Evolutionary conservation across 805 yeast species (phyloP).

Genomic region (Ogataea saltuana): DNA sequence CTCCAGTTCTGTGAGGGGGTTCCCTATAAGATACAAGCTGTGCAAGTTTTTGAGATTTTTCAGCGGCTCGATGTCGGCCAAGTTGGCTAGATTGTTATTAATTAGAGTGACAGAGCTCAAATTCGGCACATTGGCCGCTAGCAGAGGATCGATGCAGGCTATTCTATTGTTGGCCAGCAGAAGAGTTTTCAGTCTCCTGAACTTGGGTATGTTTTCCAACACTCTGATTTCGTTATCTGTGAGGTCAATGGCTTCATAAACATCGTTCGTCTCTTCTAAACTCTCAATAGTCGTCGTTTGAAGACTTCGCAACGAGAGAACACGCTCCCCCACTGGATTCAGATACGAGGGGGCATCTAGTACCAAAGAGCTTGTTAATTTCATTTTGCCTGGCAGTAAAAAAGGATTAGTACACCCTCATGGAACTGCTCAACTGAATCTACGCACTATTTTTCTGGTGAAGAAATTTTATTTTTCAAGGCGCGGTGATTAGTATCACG

Average conservation of each 20-base stretch:
- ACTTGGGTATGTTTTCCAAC: slow-evolving; percentile 50
- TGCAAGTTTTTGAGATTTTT: slow-evolving; percentile 41
- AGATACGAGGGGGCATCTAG: slow-evolving; percentile 51
- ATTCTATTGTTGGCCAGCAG: slow-evolving; percentile 67
- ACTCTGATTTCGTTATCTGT: slow-evolving; percentile 70
- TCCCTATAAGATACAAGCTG: slow-evolving; percentile 54
- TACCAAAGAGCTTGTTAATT: slow-evolving; percentile 52
- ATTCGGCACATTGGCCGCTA: slow-evolving; percentile 43
- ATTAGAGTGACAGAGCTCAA: slow-evolving; percentile 52
- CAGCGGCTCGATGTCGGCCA: slow-evolving; percentile 44
- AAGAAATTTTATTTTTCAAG: too few relatives aligned
- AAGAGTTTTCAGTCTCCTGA: slow-evolving; percentile 48
- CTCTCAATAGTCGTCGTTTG: slow-evolving; percentile 46
- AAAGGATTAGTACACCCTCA: too few relatives aligned
- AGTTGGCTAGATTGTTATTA: slow-evolving; percentile 47
- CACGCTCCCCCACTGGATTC: slow-evolving; percentile 46
- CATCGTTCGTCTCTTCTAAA: slow-evolving; percentile 42
- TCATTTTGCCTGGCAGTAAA: slow-evolving; percentile 41
- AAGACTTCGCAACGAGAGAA: slow-evolving; percentile 42
- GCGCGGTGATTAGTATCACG: too few relatives aligned
- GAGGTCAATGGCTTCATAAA: slow-evolving; percentile 62
- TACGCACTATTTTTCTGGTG: too few relatives aligned
- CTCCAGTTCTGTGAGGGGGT: slow-evolving; percentile 50
- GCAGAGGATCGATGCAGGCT: slow-evolving; percentile 37
- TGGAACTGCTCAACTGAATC: too few relatives aligned